A percentile compares a stretch with the other conserved stretches of the same genome.
Conservation (phyloP, 768 basidiomycete genomes). For the Pulveroboletus sp. region DNA sequence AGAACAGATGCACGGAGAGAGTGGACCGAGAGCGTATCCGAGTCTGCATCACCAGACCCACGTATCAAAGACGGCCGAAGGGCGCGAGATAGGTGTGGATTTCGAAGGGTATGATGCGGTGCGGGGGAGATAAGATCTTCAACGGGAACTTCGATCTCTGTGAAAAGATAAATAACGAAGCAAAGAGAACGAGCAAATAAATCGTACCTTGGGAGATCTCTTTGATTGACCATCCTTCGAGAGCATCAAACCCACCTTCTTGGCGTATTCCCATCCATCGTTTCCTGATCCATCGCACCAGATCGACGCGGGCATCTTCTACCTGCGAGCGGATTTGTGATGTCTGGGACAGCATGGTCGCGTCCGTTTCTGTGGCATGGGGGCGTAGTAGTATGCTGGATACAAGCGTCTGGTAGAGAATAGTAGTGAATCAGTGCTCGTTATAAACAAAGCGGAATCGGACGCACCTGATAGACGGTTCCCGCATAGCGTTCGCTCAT, state of each 20-base stretch:
- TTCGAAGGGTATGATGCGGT: constrained; percentile 26
- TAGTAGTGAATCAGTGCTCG: background rate
- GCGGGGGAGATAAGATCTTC: constrained; percentile 66
- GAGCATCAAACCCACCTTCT: constrained; percentile 72
- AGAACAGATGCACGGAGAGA: constrained; percentile 46
- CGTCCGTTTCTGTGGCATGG: constrained; percentile 53
- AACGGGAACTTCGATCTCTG: constrained; percentile 78
- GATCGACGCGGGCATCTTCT: constrained; percentile 56
- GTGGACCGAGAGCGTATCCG: constrained; percentile 42
- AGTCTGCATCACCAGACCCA: constrained; percentile 30
- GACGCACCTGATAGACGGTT: constrained; percentile 70
- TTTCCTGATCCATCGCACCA: constrained; percentile 64
- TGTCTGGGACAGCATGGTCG: constrained; percentile 64
- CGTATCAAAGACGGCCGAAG: constrained; percentile 29
- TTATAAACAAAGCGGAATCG: background rate
- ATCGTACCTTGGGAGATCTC: constrained; percentile 57
- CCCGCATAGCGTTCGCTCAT: constrained; percentile 64
- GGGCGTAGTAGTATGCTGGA: constrained; percentile 69
- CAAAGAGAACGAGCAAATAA: background rate
- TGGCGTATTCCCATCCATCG: constrained; percentile 76
- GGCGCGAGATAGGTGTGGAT: constrained; percentile 27
- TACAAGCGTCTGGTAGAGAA: constrained; percentile 55
- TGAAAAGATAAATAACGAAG: background rate
- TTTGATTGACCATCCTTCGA: constrained; percentile 87
- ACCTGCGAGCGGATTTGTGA: constrained; percentile 71